Conservation (phyloP, 1,139 yeast species). For the Yamadazyma pseudoaaseri region DNA sequence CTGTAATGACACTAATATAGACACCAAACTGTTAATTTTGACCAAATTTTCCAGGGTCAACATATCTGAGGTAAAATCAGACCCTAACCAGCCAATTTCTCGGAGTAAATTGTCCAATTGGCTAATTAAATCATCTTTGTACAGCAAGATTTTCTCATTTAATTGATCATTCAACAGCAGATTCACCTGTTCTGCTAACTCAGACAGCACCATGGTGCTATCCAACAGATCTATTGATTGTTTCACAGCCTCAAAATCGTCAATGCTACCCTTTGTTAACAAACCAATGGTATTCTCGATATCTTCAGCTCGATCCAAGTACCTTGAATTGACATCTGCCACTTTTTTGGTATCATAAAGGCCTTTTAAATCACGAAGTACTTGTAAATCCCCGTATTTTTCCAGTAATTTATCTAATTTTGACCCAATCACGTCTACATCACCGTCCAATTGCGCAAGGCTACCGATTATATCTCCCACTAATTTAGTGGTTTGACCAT, state of each 20-base stretch:
- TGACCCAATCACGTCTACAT: slow-evolving; percentile 10
- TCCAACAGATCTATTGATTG: slow-evolving; percentile 5
- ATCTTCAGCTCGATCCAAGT: slow-evolving; percentile 7
- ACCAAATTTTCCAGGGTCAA: slow-evolving; percentile 11
- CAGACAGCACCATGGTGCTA: slow-evolving; percentile 1
- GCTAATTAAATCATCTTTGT: slow-evolving; percentile 5
- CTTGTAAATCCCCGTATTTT: slow-evolving; percentile 15
- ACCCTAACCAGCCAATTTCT: slow-evolving; percentile 19
- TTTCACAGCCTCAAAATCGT: slow-evolving; percentile 4
- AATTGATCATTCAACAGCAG: slow-evolving; percentile 4
- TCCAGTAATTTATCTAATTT: slow-evolving; percentile 17
- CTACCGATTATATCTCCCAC: slow-evolving; percentile 12
- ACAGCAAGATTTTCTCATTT: slow-evolving; percentile 6
- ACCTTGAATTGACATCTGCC: slow-evolving; percentile 3
- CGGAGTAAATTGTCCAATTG: slow-evolving; percentile 10
- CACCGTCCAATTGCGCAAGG: slow-evolving; percentile 4
- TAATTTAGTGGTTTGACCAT: slow-evolving; percentile 10
- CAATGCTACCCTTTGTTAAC: slow-evolving; percentile 8
- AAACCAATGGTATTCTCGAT: slow-evolving; percentile 6
- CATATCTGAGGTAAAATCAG: slow-evolving; percentile 7
- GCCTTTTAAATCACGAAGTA: slow-evolving; percentile 12
- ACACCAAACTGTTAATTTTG: slow-evolving; percentile 12
- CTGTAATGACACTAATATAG: slow-evolving; percentile 37
- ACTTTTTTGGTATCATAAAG: slow-evolving; percentile 7
- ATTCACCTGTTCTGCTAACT: slow-evolving; percentile 4